Conservation (phyloP, 2,329 filamentous ascomycete genomes). For the Stachybotrys echinatus region DNA sequence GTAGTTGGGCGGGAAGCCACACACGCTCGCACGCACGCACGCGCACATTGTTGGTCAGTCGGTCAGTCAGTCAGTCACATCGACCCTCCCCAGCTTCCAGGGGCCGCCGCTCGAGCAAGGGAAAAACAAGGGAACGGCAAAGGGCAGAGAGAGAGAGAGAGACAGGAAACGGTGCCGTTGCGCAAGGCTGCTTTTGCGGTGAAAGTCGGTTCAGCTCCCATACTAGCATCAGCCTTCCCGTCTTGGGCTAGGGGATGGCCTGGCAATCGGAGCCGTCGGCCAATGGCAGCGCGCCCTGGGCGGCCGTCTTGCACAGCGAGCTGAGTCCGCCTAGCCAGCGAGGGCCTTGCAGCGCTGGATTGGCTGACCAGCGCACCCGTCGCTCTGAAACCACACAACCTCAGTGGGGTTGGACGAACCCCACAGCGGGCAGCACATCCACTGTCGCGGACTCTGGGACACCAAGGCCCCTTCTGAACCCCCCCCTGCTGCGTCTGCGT, state of each 20-base stretch:
- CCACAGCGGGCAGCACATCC: neutral
- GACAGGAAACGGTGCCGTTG: neutral
- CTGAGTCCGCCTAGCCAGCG: neutral
- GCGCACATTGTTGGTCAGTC: too few species aligned
- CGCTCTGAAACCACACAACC: neutral
- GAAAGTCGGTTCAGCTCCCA: neutral
- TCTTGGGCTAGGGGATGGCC: neutral
- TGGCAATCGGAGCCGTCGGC: neutral
- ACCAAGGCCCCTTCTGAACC: too few species aligned
- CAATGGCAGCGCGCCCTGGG: neutral
- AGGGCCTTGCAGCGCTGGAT: neutral
- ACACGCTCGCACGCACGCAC: too few species aligned
- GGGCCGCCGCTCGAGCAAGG: too few species aligned
- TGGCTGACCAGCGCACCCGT: neutral
- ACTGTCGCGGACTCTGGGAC: too few species aligned
- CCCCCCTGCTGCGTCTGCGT: too few species aligned
- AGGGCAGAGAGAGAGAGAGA: neutral
- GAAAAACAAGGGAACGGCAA: too few species aligned
- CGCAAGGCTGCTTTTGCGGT: neutral
- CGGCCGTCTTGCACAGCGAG: neutral
- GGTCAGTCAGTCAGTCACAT: too few species aligned
- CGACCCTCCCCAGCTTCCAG: too few species aligned
- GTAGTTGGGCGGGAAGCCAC: neutral
- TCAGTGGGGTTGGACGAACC: neutral
- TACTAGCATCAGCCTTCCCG: neutral